phyloP scores from a whole-genome alignment of 2,329 filamentous ascomycete species.

The Ophiostoma ulmi region DNA sequence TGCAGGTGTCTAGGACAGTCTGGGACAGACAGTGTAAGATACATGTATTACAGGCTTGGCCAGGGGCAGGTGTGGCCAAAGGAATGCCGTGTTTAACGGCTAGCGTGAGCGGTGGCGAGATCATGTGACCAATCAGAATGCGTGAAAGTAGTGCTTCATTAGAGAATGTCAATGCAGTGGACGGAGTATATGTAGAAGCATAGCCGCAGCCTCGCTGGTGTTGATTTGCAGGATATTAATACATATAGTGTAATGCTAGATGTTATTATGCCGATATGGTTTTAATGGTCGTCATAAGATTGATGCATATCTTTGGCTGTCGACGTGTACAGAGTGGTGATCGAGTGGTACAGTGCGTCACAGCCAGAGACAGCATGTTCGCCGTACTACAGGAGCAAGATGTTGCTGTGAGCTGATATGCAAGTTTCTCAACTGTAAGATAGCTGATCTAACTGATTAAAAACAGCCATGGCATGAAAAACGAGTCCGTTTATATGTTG shows the following conservation, averaged over 20 bases:
- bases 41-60: too few relatives aligned
- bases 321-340: not conserved
- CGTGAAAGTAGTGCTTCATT: not conserved
- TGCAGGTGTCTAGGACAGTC: not conserved
- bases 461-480: not conserved
- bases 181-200: not conserved
- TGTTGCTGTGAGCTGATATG: not conserved
- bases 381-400: not conserved
- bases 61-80: not conserved
- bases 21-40: too few relatives aligned
- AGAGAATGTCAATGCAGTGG: not conserved
- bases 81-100: not conserved
- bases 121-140: slow-evolving; percentile 1
- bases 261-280: not conserved
- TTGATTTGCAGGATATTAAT: not conserved
- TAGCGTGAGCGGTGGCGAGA: not conserved
- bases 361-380: not conserved
- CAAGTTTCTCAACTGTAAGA: not conserved
- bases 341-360: not conserved
- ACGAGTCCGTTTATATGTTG: not conserved
- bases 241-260: not conserved
- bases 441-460: not conserved
- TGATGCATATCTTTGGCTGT: not conserved
- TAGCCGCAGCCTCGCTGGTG: not conserved
- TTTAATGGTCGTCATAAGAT: not conserved